phyloP scores from a whole-genome alignment of 2,329 filamentous ascomycete species.

The Colletotrichum tabaci region DNA sequence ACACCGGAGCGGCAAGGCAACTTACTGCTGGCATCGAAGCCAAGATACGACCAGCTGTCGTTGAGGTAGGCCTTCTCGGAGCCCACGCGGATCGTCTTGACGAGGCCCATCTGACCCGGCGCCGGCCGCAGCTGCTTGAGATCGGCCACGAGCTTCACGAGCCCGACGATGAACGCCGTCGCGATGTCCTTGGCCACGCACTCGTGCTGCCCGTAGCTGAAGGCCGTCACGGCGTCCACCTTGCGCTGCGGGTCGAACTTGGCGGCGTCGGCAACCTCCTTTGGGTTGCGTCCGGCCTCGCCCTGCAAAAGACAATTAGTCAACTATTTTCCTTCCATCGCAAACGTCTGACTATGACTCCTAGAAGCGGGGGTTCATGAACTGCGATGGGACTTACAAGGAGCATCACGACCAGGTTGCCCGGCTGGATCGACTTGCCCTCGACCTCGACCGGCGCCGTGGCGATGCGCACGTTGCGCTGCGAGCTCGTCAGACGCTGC shows the following conservation, averaged over 20 bases:
- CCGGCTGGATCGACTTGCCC: constrained; percentile 56
- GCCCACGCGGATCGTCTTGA: constrained; percentile 60
- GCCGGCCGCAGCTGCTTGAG: constrained; percentile 62
- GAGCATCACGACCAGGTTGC: constrained; percentile 57
- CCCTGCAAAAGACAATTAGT: constrained; percentile 49
- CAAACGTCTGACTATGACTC: not conserved
- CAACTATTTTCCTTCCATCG: not conserved
- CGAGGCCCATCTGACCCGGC: constrained; percentile 60
- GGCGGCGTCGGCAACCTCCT: constrained; percentile 54
- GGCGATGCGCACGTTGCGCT: constrained; percentile 56
- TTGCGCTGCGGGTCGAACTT: constrained; percentile 61
- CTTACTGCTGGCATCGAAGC: constrained; percentile 63
- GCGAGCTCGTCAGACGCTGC: constrained; percentile 56
- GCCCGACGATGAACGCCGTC: constrained; percentile 56
- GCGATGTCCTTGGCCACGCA: constrained; percentile 61
- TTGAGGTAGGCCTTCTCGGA: constrained; percentile 61
- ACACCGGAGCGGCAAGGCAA: constrained; percentile 8
- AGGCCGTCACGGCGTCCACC: constrained; percentile 57
- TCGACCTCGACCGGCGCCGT: constrained; percentile 53
- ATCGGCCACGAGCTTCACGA: constrained; percentile 59
- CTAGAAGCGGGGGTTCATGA: not conserved
- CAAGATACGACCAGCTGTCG: constrained; percentile 63
- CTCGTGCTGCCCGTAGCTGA: constrained; percentile 62
- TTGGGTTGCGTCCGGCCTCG: constrained; percentile 55
- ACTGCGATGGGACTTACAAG: constrained; percentile 51